Evolutionary conservation across 345 rosid species (phyloP).

Genomic region (Hibiscus mutabilis): DNA sequence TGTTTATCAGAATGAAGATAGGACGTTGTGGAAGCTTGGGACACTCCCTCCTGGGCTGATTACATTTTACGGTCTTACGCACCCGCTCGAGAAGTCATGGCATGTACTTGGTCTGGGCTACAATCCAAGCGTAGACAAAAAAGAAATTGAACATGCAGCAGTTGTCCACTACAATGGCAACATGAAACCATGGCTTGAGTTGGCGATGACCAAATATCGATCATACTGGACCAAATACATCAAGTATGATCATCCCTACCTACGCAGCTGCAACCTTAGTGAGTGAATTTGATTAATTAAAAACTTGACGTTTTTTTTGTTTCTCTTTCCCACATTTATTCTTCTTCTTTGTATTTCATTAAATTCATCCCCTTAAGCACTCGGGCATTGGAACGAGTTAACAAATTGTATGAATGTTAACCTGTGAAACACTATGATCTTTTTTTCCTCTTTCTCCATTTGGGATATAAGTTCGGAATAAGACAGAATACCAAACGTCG

Average conservation of each 20-base stretch:
- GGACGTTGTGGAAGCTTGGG: conserved; percentile 96
- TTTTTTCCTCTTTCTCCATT: neutral
- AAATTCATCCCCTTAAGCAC: conserved; percentile 23
- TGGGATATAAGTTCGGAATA: conserved; percentile 6
- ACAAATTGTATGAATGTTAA: conserved; percentile 20
- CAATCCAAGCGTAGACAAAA: conserved; percentile 74
- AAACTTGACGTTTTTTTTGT: neutral
- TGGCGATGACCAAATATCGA: conserved; percentile 92
- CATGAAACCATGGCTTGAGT: conserved; percentile 99
- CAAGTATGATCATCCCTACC: conserved; percentile 87
- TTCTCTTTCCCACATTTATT: conserved; percentile 27
- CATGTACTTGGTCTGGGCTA: conserved; percentile 97
- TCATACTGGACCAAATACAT: conserved; percentile 86
- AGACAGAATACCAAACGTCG: conserved; percentile 8
- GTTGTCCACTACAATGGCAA: conserved; percentile 96
- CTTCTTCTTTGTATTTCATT: conserved; percentile 37
- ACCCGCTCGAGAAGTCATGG: conserved; percentile 90
- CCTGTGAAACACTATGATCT: conserved; percentile 15
- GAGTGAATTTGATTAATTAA: conserved; percentile 30
- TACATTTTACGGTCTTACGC: conserved; percentile 80
- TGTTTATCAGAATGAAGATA: conserved; percentile 76
- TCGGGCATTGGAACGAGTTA: conserved; percentile 19
- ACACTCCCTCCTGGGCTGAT: conserved; percentile 96
- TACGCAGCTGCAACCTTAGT: conserved; percentile 69
- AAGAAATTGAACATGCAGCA: conserved; percentile 89